Evolutionary conservation across 306 rosid genomes (phyloP), one percentile per base, ranked within the genome.

Genomic region (Trifolium repens): DNA sequence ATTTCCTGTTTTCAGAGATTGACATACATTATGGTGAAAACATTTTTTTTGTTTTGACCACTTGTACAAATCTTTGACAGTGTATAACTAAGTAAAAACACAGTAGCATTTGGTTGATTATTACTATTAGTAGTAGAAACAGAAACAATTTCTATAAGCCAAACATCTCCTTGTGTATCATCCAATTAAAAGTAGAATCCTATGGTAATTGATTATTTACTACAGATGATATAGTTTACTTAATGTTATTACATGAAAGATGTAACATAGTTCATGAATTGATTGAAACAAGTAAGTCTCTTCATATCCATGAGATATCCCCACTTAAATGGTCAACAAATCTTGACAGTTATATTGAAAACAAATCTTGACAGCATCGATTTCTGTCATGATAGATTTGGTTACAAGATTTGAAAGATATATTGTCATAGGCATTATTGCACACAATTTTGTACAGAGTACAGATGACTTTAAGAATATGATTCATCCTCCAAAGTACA

Each of bases 401-500:
- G 35, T 32, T 32, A 32, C 35, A 32, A 32, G 35, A 32, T 32
- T 32, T 32, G 35, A 32, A 32, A 32, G 35, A 32, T 32, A 32
- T 32, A 4, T 6, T 34, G 43, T 59, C 53, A 43, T 43, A 13
- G 15, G 10, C 52, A 22, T 17, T 22, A 62, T 43, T 52, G 67
- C 37, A 16, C 16, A 43, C 67, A 71, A 61, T 50, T 78, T 71
- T 10, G 59, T 26, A 15, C 59, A 7, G 44, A 34, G 68, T 16
- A 61, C 8, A 43, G 46, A 60, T 53, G 12, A 42, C 53, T n/a
- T n/a, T 37, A 64, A 8, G 42, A 71, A 53, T 35, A 27, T 42
- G 73, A 72, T 54, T 42, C 30, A 65, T 72, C 19, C 32, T 42
- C 32, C 67, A 65, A 17, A 32, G 52, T 53, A 42, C 60, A 79